Conservation (phyloP, 2,329 filamentous ascomycete species). For the Gnomoniopsis sp. region DNA sequence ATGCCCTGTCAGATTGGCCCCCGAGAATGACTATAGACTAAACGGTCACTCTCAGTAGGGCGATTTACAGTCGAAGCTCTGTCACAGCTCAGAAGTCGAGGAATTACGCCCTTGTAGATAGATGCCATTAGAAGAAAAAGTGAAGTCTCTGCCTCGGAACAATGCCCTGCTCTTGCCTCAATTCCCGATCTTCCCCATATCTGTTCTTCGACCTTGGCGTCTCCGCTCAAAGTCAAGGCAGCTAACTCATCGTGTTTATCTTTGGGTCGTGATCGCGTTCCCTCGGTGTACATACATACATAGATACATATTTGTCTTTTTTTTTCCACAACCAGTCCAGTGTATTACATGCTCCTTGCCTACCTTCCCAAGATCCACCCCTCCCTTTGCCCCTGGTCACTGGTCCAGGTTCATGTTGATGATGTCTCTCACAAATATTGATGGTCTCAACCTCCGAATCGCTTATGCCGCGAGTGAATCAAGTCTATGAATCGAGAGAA, state of each 20-base stretch:
- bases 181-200: not conserved
- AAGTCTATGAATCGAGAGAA: too few species aligned
- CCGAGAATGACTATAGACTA: too few species aligned
- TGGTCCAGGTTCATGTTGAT: not conserved
- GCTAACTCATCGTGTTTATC: constrained; percentile 12
- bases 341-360: constrained; percentile 8
- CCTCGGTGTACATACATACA: constrained; percentile 14
- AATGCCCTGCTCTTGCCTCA: not conserved
- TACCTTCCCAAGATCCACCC: too few species aligned
- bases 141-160: too few species aligned
- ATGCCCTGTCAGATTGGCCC: too few species aligned
- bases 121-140: not conserved
- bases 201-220: not conserved
- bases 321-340: constrained; percentile 1
- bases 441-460: not conserved
- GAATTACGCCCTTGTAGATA: not conserved
- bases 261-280: constrained; percentile 18
- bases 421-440: not conserved
- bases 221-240: not conserved
- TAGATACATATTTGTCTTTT: constrained; percentile 4
- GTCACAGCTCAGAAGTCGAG: not conserved
- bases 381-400: too few species aligned
- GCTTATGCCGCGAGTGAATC: not conserved
- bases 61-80: not conserved
- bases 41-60: too few species aligned